Base-by-base conservation (phyloP, 1,139 yeast genomes). In the Zygoascus sp. region DNA sequence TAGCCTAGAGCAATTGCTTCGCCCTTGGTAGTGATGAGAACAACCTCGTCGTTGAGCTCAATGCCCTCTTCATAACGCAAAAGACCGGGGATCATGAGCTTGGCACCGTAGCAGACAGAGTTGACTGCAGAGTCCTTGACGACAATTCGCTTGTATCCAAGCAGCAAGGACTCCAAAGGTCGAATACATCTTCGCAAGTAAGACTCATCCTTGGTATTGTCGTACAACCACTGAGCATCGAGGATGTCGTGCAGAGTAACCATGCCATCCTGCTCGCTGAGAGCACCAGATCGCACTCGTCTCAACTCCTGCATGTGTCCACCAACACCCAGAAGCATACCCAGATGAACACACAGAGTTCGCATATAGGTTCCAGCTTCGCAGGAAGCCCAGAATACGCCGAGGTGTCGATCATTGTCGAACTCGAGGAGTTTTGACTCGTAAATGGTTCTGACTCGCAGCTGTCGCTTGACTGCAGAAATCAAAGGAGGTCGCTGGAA, bases 341-440 rank as follows among this genome's bases (percentile, higher is more conserved):
- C 98, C 64, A 92, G 76, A 70, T 92, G 98, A 53, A 92, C 98
- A 82, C 98, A 92, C 62, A 92, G 76, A 47, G 98, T 92, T 80
- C 98, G 86, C 96, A 92, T 92, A 74, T 92, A 92, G 55, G 98
- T 92, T 72, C 98, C 98, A 53, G 98, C 98, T 76, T 92, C 98
- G 79, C 98, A 92, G 41, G 95, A 85, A 52, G 97, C 97, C 98
- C 98, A 92, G 76, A 92, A 92, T 34, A 92, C 97, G 73, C 96
- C 96, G 57, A 92, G 78, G 61, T 94, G 94, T 72, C 97, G 84
- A 73, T 92, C 90, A 73, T 89, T 87, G 72, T 92, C 98, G 64
- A 92, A 92, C 72, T 92, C 98, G 61, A 90, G 81, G 67, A 92
- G 76, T 58, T 92, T 89, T 55, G 97, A 87, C 67, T 92, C 98